Conservation (phyloP, 345 rosid genomes). For the Carallia brachiata region DNA sequence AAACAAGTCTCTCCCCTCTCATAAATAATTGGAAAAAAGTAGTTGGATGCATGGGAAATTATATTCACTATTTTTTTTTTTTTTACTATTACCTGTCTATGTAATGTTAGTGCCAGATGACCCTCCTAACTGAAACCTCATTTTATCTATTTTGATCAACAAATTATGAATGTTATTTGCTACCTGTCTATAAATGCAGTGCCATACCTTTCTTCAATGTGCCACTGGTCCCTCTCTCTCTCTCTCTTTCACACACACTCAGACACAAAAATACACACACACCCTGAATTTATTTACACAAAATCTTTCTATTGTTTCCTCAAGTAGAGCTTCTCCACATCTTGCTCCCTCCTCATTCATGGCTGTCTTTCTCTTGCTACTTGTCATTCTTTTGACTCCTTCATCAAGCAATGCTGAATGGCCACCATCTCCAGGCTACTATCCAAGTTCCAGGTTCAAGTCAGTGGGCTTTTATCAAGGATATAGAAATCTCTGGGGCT, state of each 20-base stretch:
- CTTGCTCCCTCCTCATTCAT: slow-evolving; percentile 12
- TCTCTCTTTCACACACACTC: slow-evolving; percentile 16
- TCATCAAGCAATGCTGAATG: slow-evolving; percentile 47
- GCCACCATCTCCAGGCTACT: slow-evolving; percentile 93
- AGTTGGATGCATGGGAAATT: slow-evolving; percentile 4
- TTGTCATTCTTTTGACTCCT: slow-evolving; percentile 35
- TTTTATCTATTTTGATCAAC: neutral
- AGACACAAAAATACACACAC: too few relatives aligned
- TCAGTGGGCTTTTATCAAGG: slow-evolving; percentile 66
- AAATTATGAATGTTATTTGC: neutral
- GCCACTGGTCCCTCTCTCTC: slow-evolving; percentile 10
- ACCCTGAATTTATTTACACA: slow-evolving; percentile 36
- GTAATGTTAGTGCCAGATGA: neutral
- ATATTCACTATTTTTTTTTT: neutral
- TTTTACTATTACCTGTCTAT: neutral
- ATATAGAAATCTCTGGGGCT: slow-evolving; percentile 91
- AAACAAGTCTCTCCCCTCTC: slow-evolving; percentile 10
- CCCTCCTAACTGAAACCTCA: neutral
- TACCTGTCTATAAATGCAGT: neutral
- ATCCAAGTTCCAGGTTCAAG: slow-evolving; percentile 82
- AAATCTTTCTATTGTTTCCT: slow-evolving; percentile 27
- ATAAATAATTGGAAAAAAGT: slow-evolving; percentile 24
- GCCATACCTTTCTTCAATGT: neutral
- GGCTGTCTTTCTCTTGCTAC: slow-evolving; percentile 34
- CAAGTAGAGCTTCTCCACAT: neutral